Percentiles rank a stretch among this genome's conserved stretches.
phyloP scores from a whole-genome alignment of 768 basidiomycete genomes.

The Pulveroboletus ravenelii region DNA sequence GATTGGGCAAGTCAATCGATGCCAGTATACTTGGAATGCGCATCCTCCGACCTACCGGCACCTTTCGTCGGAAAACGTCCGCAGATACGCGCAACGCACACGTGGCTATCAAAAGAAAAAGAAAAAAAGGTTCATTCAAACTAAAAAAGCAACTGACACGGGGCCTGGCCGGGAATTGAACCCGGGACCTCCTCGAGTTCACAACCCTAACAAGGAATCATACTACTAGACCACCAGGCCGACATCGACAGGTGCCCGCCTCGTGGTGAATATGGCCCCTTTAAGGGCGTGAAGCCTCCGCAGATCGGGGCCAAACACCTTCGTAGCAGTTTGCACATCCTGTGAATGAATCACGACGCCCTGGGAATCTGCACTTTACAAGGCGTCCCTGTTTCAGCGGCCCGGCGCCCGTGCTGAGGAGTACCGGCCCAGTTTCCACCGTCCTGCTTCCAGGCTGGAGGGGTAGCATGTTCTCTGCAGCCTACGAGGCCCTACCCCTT shows the following conservation, averaged over 20 bases:
- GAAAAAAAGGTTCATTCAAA: neutral
- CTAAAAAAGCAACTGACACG: constrained; percentile 1
- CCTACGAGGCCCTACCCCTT: no score
- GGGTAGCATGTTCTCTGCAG: no score
- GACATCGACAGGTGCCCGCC: neutral
- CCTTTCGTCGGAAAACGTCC: constrained; percentile 20
- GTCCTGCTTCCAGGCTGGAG: no score
- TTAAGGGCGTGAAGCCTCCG: neutral
- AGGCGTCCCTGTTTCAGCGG: no score
- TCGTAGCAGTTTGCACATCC: constrained; percentile 30
- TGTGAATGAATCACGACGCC: no score
- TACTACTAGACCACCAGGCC: constrained; percentile 63
- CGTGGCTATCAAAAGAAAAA: neutral
- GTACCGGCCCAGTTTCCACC: no score
- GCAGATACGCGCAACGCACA: neutral
- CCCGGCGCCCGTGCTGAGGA: no score
- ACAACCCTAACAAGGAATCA: constrained; percentile 58
- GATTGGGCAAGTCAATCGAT: constrained; percentile 21
- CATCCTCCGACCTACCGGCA: constrained; percentile 28
- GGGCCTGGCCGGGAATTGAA: constrained; percentile 83
- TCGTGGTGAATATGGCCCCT: neutral
- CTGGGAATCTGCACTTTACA: no score
- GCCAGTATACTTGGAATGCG: constrained; percentile 3
- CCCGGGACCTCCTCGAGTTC: constrained; percentile 72
- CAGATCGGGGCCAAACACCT: constrained; percentile 23